Base-by-base conservation (phyloP, 495 filamentous ascomycete genomes). In the Penicillium desertorum region DNA sequence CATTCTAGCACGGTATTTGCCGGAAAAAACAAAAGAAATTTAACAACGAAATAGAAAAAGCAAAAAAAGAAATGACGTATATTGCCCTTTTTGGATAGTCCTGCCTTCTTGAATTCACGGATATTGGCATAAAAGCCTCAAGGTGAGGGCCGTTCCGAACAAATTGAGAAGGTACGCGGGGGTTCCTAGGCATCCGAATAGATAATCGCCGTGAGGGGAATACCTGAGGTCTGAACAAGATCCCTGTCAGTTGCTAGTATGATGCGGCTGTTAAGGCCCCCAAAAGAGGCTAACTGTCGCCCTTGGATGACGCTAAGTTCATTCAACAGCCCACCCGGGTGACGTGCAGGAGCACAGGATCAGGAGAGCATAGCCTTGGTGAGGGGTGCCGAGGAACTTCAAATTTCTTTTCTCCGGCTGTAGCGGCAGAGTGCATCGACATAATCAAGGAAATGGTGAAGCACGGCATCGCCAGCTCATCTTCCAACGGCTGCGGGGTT, bases 391-490 rank as follows among this genome's bases (percentile, higher is more conserved):
- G 30, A 51, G 48, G 48, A 37, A 23, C n/a, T 41, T 10, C 19
- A 2, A 6, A 7, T 47, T 30, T 25, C 16, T 22, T 41, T 53
- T 53, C 51, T 32, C 36, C 58, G 58, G 62, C 50, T 58, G 37
- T 54, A 51, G 58, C 61, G 62, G 58, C 25, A 42, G 37, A 55
- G 20, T 52, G 50, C 50, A 36, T 16, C 14, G 12, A 48, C 36
- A 49, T 42, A 64, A 67, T 57, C 63, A 62, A 51, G 66, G 59
- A 63, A 64, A 56, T 51, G 44, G 56, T 63, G 45, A 51, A 59
- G 51, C 54, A 62, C 54, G 53, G 42, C 60, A 60, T 60, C 54
- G 67, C 62, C 67, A 70, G 56, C 65, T 58, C 67, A 70, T 67
- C 56, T 56, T 17, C 9, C 12, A 67, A 59, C 62, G 62, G 50